Conservation (phyloP, 2,329 filamentous ascomycete genomes). For the Sarocladium brachiariae region DNA sequence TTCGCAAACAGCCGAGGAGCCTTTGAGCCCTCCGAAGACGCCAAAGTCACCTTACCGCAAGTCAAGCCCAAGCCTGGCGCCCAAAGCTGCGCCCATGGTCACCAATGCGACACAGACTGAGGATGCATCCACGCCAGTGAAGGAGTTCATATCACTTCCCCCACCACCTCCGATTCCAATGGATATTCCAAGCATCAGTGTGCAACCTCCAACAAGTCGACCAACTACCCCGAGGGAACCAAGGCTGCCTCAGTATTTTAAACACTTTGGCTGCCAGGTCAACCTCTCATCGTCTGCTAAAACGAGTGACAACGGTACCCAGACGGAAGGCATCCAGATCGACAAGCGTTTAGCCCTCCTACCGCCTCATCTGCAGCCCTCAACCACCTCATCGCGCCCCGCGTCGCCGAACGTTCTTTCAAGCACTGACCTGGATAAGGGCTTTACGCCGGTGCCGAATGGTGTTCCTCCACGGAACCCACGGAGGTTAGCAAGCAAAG, state of each 20-base stretch:
- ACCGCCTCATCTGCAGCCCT: slow-evolving; percentile 72
- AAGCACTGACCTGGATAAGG: slow-evolving; percentile 27
- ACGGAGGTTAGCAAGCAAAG: slow-evolving; percentile 41
- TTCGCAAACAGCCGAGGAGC: slow-evolving; percentile 56
- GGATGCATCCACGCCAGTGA: slow-evolving; percentile 11
- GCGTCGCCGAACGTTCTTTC: slow-evolving; percentile 38
- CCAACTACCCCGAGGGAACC: slow-evolving; percentile 72
- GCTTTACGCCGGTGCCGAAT: slow-evolving; percentile 46
- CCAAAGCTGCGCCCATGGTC: slow-evolving; percentile 34
- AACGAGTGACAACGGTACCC: slow-evolving; percentile 41
- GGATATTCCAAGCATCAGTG: slow-evolving; percentile 77
- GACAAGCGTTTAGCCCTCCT: slow-evolving; percentile 70
- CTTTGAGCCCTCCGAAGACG: slow-evolving; percentile 58
- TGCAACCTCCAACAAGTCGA: slow-evolving; percentile 79
- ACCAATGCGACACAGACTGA: slow-evolving; percentile 59
- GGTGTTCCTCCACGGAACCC: slow-evolving; percentile 52
- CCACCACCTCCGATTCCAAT: slow-evolving; percentile 34
- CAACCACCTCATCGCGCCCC: slow-evolving; percentile 59
- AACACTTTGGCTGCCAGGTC: slow-evolving; percentile 81
- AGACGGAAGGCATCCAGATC: slow-evolving; percentile 87
- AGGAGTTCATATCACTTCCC: slow-evolving; percentile 14
- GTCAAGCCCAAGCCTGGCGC: slow-evolving; percentile 31
- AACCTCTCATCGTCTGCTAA: slow-evolving; percentile 17
- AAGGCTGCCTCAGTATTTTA: slow-evolving; percentile 72
- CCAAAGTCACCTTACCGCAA: slow-evolving; percentile 45